Base-by-base conservation (phyloP, 192 early-diverging fungal genomes). In the Lobosporangium transversale region DNA sequence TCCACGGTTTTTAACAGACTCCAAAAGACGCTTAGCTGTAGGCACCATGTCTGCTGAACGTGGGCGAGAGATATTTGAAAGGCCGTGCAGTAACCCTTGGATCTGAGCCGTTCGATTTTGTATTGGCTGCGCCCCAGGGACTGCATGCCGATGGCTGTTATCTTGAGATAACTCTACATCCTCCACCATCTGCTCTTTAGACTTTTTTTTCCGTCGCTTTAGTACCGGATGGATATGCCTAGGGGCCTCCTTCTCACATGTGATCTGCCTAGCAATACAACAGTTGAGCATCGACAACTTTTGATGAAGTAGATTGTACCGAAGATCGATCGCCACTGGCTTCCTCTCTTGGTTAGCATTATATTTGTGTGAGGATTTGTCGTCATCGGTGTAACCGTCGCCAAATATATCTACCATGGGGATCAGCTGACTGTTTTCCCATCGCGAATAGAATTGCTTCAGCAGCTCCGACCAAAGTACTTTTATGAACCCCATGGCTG, bases 231-330 rank as follows among this genome's bases (percentile, higher is more conserved):
- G 54, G 27, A 73, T 27, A 37, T 53, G 10, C 30, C 30, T 48
- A 12, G 54, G 63, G 4, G 47, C 53, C 14, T 78, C 68, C 44
- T 44, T 60, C 48, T 65, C 62, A 21, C 68, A 32, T 36, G 36
- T 40, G 23, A 69, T 62, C 27, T 80, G 73, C 15, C 88, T 84
- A 23, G 81, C 68, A 37, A 89, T 82, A 70, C 93, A 94, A 63
- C 90, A 92, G 71, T 94, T 94, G 51, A 94, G 79, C 92, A 94
- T 93, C 35, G 89, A 84, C 15, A 94, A 74, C 49, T 93, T 94
- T 84, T 93, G 91, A 67, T 92, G 83, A 1, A 88, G 66, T 26
- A 92, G 67, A 53, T 86, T 86, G 62, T 83, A 92, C n/a, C 82
- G 79, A 4, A 94, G 70, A 55, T 92, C 89, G 15, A 92, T 88